Conservation (phyloP, 2,329 filamentous ascomycete species). For the Alternaria triticina region DNA sequence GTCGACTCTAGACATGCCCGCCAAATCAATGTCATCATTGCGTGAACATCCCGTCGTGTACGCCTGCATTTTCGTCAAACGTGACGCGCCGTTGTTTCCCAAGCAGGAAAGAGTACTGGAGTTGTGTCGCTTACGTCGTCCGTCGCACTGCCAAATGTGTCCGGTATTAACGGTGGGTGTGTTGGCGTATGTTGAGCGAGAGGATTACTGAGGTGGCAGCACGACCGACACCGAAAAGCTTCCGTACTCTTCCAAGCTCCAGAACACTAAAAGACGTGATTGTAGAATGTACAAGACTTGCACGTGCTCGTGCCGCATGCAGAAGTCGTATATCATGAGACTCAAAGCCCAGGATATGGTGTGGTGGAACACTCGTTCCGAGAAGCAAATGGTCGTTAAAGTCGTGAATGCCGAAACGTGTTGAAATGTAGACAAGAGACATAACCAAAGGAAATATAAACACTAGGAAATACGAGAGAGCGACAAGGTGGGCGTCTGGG, state of each 20-base stretch:
- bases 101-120: conserved; percentile 10
- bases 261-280: conserved; percentile 30
- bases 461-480: conserved; percentile 37
- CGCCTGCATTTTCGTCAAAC: conserved; percentile 38
- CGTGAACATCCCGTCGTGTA: conserved; percentile 33
- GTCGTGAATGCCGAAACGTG: conserved; percentile 44
- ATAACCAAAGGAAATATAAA: conserved; percentile 39
- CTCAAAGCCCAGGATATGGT: conserved; percentile 38
- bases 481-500: conserved; percentile 10
- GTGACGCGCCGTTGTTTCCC: conserved; percentile 18
- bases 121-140: conserved; percentile 20
- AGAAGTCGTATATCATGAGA: conserved; percentile 47
- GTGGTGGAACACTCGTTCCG: conserved; percentile 25
- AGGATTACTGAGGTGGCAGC: conserved; percentile 23
- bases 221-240: conserved; percentile 21
- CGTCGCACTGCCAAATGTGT: conserved; percentile 25
- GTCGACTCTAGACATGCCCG: conserved; percentile 23
- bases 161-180: conserved; percentile 12
- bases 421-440: conserved; percentile 41
- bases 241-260: conserved; percentile 24
- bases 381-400: conserved; percentile 42
- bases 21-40: conserved; percentile 36
- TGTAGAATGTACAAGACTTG: conserved; percentile 47
- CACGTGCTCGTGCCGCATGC: conserved; percentile 44
- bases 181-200: conserved; percentile 15